Evolutionary conservation across 2,329 filamentous ascomycete genomes (phyloP), one percentile per base, ranked within the genome.

Genomic region (Zarea fungicola): DNA sequence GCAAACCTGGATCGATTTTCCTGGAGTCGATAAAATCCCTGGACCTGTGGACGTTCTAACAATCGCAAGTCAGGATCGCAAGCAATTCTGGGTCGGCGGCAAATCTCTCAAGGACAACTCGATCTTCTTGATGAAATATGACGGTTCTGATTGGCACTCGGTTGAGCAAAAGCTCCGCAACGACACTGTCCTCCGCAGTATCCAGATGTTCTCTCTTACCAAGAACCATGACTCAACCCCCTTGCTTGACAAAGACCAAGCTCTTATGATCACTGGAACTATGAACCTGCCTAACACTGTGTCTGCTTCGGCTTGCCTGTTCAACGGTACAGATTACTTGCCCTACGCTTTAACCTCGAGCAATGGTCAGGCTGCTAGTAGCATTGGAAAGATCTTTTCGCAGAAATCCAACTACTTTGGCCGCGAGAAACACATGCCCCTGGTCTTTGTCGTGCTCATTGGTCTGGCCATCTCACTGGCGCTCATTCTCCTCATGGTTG

Each of bases 61-160:
- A 1, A 76, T 85, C 11, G 91, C 85, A n/a, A 87, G 83, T 31
- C 73, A 76, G 47, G 83, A 89, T 55, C 79, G 81, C 51, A 80
- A 82, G 42, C 76, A 89, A 55, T 77, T 96, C 55, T 99, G 93
- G 90, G 81, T 87, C 42, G 80, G 87, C 19, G 95, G 95, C 35
- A 83, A 78, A 50, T 77, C 78, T 6, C 52, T 59, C 11, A 72
- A 73, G 16, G 84, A 85, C 32, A 83, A 82, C 19, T 83, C 84
- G 0, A 74, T 83, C 23, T 97, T 86, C 65, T 70, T 99, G 39
- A 84, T 91, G 71, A 90, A 91, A 62, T 95, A 86, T 60, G 82
- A 95, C 60, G 87, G 86, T 31, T 74, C 74, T 31, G 76, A 75
- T 34, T 96, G 89, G 83, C 76, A 75, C 39, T 74, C 81, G 8